A percentile compares a stretch with the other conserved stretches of the same genome.
Evolutionary conservation across 2,329 filamentous ascomycete genomes (phyloP).

Genomic region (Graphilbum sp.): DNA sequence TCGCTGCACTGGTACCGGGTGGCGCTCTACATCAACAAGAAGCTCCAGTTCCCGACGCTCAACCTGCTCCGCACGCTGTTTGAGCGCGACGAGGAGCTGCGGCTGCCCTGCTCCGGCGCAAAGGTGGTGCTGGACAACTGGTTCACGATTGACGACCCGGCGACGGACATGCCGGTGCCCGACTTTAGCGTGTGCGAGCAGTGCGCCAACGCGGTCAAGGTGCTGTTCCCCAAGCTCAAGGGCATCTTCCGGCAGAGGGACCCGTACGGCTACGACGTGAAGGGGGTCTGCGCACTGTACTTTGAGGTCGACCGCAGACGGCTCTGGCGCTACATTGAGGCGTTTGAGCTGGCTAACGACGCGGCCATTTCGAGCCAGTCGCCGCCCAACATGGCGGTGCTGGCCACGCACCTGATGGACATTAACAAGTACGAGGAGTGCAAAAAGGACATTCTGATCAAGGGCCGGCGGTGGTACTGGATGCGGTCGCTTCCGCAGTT

Average conservation of each 20-base stretch:
- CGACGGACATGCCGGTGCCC: slow-evolving; percentile 43
- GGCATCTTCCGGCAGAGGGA: slow-evolving; percentile 45
- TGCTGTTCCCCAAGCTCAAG: slow-evolving; percentile 54
- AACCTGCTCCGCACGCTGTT: slow-evolving; percentile 55
- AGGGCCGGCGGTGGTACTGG: slow-evolving; percentile 57
- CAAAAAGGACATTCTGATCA: slow-evolving; percentile 41
- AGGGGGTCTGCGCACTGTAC: slow-evolving; percentile 53
- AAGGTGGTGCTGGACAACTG: slow-evolving; percentile 44
- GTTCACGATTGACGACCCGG: slow-evolving; percentile 59
- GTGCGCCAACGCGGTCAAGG: slow-evolving; percentile 57
- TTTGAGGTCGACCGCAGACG: slow-evolving; percentile 33
- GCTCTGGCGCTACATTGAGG: slow-evolving; percentile 43
- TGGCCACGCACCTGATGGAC: slow-evolving; percentile 47
- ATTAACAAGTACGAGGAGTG: slow-evolving; percentile 47
- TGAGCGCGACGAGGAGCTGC: slow-evolving; percentile 34
- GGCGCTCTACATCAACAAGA: slow-evolving; percentile 65
- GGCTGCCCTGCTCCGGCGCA: slow-evolving; percentile 41
- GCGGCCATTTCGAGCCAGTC: slow-evolving; percentile 25
- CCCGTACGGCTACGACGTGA: slow-evolving; percentile 26
- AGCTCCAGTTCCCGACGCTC: slow-evolving; percentile 49
- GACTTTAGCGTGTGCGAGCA: slow-evolving; percentile 62
- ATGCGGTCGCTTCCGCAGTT: slow-evolving; percentile 62
- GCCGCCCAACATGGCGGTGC: slow-evolving; percentile 38
- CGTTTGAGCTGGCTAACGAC: slow-evolving; percentile 40
- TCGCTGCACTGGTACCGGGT: slow-evolving; percentile 65